Percentiles rank a stretch among this genome's conserved stretches.
Conservation (phyloP, 768 basidiomycete genomes). For the Suillus sp. region DNA sequence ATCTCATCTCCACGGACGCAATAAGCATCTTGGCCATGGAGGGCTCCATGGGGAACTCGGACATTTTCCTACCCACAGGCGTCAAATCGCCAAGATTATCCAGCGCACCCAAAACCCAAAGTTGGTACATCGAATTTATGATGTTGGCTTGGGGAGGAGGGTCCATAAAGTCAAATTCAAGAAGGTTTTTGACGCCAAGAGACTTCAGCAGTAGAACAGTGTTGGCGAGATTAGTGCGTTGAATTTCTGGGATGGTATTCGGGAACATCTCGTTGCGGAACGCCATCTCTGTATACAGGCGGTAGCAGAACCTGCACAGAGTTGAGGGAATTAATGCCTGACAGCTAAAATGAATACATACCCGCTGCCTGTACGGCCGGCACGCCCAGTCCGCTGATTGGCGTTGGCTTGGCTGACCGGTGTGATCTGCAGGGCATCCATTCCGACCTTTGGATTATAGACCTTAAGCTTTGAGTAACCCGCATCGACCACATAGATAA, state of each 20-base stretch:
- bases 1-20: conserved; percentile 83
- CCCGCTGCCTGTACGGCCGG: conserved; percentile 96
- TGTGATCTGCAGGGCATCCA: conserved; percentile 99
- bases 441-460: conserved; percentile 98
- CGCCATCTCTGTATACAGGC: conserved; percentile 96
- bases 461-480: conserved; percentile 98
- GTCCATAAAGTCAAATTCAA: conserved; percentile 99
- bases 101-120: conserved; percentile 97
- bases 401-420: conserved; percentile 99
- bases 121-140: conserved; percentile 98
- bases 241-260: conserved; percentile 97
- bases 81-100: conserved; percentile 99
- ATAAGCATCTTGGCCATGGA: conserved; percentile 99
- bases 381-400: conserved; percentile 93
- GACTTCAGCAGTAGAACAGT: conserved; percentile 95
- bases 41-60: conserved; percentile 99
- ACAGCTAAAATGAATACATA: conserved; percentile 38
- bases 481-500: conserved; percentile 93
- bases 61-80: conserved; percentile 92
- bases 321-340: conserved; percentile 3
- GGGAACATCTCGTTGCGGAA: conserved; percentile 94
- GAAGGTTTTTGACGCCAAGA: conserved; percentile 92
- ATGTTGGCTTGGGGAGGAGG: conserved; percentile 99
- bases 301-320: conserved; percentile 81
- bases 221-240: conserved; percentile 96